Conservation (phyloP, 805 yeast genomes). For the Wickerhamiella bombiphila region DNA sequence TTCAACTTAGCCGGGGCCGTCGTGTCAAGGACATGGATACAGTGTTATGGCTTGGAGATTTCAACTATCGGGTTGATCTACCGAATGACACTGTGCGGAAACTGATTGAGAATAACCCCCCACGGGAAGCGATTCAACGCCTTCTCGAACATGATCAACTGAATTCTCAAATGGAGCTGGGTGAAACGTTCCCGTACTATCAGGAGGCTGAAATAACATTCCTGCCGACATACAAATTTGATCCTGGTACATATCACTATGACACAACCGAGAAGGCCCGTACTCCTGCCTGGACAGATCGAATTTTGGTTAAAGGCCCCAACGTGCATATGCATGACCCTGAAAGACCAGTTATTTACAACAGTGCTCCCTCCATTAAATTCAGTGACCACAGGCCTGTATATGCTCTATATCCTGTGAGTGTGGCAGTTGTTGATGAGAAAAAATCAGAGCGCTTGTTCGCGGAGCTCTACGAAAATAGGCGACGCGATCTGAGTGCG, state of each 20-base stretch:
- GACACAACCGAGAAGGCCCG: conserved; percentile 87
- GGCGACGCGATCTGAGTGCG: conserved; percentile 27
- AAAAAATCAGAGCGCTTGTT: conserved; percentile 39
- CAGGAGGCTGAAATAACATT: conserved; percentile 65
- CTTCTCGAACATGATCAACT: conserved; percentile 68
- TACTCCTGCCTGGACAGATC: conserved; percentile 93
- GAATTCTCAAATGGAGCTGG: conserved; percentile 52
- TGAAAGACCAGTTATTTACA: conserved; percentile 35
- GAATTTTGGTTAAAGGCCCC: conserved; percentile 55
- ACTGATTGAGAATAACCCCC: conserved; percentile 28
- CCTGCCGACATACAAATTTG: conserved; percentile 85
- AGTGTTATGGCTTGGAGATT: conserved; percentile 88
- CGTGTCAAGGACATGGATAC: conserved; percentile 71
- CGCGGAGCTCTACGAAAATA: conserved; percentile 43
- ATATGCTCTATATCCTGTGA: conserved; percentile 57
- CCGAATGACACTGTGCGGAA: conserved; percentile 61
- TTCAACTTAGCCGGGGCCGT: conserved; percentile 64
- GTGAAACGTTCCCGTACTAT: conserved; percentile 61
- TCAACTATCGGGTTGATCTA: conserved; percentile 64
- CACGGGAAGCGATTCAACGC: conserved; percentile 11
- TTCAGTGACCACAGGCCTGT: conserved; percentile 92
- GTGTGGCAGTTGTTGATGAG: conserved; percentile 57
- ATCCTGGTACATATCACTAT: conserved; percentile 63
- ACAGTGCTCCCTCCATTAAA: conserved; percentile 40
- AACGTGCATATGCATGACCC: conserved; percentile 33